A percentile compares a stretch with the other conserved stretches of the same genome.
Conservation (phyloP, 441 rosid genomes). For the Eruca vesicaria region DNA sequence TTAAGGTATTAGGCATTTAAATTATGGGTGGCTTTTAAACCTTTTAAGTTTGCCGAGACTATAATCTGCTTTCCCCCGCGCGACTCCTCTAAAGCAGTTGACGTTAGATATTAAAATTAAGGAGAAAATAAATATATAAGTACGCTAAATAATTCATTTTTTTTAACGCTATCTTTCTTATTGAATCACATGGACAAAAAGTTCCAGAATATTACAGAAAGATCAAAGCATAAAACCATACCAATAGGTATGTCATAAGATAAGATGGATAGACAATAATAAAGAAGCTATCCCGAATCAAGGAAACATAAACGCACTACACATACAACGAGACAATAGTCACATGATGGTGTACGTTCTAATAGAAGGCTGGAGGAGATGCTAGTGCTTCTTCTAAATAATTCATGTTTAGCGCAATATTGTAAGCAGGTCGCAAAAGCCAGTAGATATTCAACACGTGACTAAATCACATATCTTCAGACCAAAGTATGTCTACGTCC, state of each 20-base stretch:
- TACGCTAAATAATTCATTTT: too few relatives aligned
- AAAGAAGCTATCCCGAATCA: background rate
- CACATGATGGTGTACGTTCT: background rate
- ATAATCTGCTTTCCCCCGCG: too few relatives aligned
- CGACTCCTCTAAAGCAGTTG: too few relatives aligned
- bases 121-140: too few relatives aligned
- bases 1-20: background rate
- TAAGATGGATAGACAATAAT: background rate
- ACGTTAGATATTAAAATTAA: too few relatives aligned
- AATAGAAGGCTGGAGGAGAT: background rate
- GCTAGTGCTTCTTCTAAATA: background rate
- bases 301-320: background rate
- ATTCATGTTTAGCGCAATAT: background rate
- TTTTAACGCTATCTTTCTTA: background rate
- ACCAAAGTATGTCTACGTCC: constrained; percentile 5
- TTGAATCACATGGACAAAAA: background rate
- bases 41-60: too few relatives aligned
- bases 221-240: background rate
- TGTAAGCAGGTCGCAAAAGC: background rate
- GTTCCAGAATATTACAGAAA: background rate
- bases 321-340: background rate
- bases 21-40: background rate
- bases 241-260: background rate
- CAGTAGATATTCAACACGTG: constrained; percentile 22
- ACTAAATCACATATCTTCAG: constrained; percentile 15